These are phyloP conservation scores for Penicillium bialowiezense DNA, from an alignment of 495 filamentous ascomycete genomes.

Conservation along the genomic window DNA sequence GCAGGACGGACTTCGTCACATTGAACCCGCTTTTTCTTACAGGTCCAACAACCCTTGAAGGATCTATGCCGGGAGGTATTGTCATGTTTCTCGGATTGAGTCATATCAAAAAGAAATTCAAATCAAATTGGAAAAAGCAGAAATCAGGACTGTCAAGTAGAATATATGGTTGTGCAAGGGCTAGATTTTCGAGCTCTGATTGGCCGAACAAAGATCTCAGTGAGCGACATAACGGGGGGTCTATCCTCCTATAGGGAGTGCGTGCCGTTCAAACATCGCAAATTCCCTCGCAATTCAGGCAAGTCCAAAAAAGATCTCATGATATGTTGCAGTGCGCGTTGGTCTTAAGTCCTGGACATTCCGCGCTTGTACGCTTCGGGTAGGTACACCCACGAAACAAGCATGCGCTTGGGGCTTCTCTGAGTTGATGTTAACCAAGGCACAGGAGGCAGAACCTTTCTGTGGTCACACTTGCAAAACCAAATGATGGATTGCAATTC, in stretches of 20 bases:
- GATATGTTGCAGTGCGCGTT: neutral
- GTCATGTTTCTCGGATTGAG: conserved; percentile 13
- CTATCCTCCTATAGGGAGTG: conserved; percentile 18
- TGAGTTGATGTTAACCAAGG: too few species aligned
- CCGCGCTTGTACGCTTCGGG: conserved; percentile 13
- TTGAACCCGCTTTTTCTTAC: conserved; percentile 27
- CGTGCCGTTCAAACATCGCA: conserved; percentile 13
- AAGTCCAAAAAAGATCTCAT: conserved; percentile 1
- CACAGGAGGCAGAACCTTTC: neutral
- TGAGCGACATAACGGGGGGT: conserved; percentile 16
- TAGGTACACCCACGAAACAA: conserved; percentile 23
- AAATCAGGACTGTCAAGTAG: conserved; percentile 1
- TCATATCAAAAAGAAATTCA: conserved; percentile 9
- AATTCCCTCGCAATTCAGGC: conserved; percentile 18
- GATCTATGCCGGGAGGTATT: conserved; percentile 20
- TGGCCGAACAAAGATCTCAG: conserved; percentile 27
- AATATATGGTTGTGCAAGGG: conserved; percentile 14
- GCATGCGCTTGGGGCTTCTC: conserved; percentile 1
- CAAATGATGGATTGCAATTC: neutral
- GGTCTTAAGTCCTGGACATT: neutral
- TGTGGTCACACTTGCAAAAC: neutral
- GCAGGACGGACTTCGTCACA: conserved; percentile 25
- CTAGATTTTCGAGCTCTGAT: conserved; percentile 12
- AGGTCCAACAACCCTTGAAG: conserved; percentile 32
- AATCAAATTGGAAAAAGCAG: neutral